Base-by-base conservation (phyloP, 2,329 filamentous ascomycete species). In the Claviceps maximensis region DNA sequence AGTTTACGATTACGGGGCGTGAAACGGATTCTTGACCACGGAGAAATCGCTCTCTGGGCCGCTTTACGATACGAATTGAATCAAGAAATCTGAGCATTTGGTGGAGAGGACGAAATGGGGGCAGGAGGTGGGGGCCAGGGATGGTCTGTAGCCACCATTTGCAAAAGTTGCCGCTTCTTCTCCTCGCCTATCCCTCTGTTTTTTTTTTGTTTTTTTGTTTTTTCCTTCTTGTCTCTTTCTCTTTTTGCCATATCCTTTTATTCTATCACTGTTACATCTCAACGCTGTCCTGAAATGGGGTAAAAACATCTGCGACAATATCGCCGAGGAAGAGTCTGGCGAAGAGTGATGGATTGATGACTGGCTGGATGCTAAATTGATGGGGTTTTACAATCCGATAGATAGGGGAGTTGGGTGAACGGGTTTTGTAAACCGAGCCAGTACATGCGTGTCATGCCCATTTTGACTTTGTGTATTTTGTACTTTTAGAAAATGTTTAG, bases 41-140 rank as follows among this genome's bases (percentile, higher is more conserved):
- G 21, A 42, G 48, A 4, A 29, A 21, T 15, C 7, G 17, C 6
- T 13, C 31, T 31, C 23, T 21, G 41, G 36, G 54, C 52, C 53
- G 52, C 58, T 54, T 55, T 55, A 48, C 55, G 54, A 55, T 52
- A 48, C 52, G 52, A 50, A 47, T 53, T 56, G 57, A 51, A 47
- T 54, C 54, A 45, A 33, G 31, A 33, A 42, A 53, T 41, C 45
- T 57, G 53, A 38, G 31, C 23, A 36, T 40, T 50, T 33, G 48
- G 44, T 33, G 38, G 27, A 17, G 25, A 38, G 27, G 3, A 47
- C 49, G 36, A 38, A 7, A 25, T 17, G 19, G 9, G 9, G 19
- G 4, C 15, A 36, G 19, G 8, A 15, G 38, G 6, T 25, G 21
- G 8, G n/a, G 17, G 25, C 45, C 21, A 19, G 25, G n/a, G 4